Evolutionary conservation across 106 monocot genomes (phyloP).

Genomic region (Apostasia shenzhenica): DNA sequence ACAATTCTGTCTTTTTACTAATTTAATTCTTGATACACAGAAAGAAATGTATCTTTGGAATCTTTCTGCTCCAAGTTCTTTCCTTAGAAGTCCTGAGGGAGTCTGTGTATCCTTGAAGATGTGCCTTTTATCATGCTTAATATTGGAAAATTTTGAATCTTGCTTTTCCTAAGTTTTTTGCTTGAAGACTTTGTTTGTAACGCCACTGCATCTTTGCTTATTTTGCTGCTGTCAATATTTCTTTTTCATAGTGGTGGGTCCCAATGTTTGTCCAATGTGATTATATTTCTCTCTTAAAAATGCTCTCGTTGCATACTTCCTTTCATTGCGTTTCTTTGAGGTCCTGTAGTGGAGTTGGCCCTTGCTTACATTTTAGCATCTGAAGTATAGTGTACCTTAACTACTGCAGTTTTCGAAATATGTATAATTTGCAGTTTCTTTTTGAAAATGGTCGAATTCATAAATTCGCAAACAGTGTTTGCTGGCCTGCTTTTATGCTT

Average conservation of each 20-base stretch:
- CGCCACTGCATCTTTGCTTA: no score
- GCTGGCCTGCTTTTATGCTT: slow-evolving; percentile 88
- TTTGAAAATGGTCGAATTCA: slow-evolving; percentile 98
- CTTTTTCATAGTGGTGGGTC: no score
- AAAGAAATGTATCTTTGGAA: slow-evolving; percentile 24
- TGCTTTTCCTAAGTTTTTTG: no score
- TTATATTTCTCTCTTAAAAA: no score
- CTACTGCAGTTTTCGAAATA: slow-evolving; percentile 74
- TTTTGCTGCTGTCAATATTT: no score
- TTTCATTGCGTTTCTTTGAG: no score
- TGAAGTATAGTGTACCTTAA: slow-evolving; percentile 28
- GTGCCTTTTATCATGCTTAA: not conserved
- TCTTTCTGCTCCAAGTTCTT: slow-evolving; percentile 79
- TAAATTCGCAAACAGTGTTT: slow-evolving; percentile 95
- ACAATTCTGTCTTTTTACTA: no score
- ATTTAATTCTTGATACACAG: slow-evolving; percentile 35
- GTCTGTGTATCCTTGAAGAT: slow-evolving; percentile 72
- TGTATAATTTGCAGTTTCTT: slow-evolving; percentile 87
- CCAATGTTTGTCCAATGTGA: no score
- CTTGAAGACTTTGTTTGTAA: no score
- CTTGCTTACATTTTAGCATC: no score
- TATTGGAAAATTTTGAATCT: not conserved
- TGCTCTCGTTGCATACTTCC: no score
- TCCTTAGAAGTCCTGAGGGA: slow-evolving; percentile 85
- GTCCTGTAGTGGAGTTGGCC: no score